A percentile compares a stretch with the other conserved stretches of the same genome.
These are phyloP conservation scores for Euptelea pleiosperma DNA, from an alignment of 164 flowering plant species.

Conservation along the genomic window DNA sequence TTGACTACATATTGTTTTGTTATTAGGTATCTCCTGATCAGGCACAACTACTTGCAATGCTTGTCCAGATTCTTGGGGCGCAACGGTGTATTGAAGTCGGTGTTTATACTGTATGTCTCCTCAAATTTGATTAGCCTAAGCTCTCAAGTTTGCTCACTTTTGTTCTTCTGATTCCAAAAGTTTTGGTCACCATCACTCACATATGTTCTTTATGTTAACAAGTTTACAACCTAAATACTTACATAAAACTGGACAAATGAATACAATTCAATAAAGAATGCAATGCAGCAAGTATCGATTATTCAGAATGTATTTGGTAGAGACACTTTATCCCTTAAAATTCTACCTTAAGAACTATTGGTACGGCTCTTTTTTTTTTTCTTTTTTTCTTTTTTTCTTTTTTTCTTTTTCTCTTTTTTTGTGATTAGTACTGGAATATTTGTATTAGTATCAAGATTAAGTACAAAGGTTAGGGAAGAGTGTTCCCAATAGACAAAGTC, in stretches of 20 bases:
- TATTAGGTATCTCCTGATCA: slow-evolving; percentile 91
- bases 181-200: neutral
- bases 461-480: no score
- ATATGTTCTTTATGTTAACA: neutral
- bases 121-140: neutral
- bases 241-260: neutral
- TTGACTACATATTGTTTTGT: neutral
- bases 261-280: neutral
- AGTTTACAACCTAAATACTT: neutral
- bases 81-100: slow-evolving; percentile 84
- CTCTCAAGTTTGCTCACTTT: neutral
- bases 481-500: no score
- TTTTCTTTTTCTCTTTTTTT: no score
- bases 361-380: neutral
- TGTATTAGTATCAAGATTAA: no score
- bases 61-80: slow-evolving; percentile 79
- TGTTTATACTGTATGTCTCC: slow-evolving; percentile 59
- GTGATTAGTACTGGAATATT: no score
- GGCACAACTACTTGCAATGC: slow-evolving; percentile 87
- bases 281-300: neutral
- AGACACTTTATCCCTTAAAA: neutral
- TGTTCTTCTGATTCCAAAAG: neutral
- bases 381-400: neutral
- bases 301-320: neutral
- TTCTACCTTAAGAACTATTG: neutral